Percentiles rank a stretch among this genome's conserved stretches.
These are phyloP conservation scores for Diaporthe eres DNA, from an alignment of 2,329 filamentous ascomycete species.

Conservation along the genomic window DNA sequence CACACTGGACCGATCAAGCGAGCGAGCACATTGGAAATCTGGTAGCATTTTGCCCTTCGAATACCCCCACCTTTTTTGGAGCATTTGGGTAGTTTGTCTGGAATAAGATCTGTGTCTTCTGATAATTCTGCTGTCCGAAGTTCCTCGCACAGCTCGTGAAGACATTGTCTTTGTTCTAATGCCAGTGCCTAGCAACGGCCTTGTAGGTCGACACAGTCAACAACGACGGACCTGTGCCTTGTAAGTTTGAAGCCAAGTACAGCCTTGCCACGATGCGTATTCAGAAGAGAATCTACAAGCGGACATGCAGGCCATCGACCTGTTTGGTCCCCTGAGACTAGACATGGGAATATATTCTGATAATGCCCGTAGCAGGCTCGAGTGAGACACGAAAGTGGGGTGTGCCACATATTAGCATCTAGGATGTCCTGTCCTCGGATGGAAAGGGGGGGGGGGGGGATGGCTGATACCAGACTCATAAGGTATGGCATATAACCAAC, in stretches of 20 bases:
- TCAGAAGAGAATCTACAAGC: neutral
- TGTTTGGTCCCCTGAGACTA: neutral
- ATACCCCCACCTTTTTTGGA: conserved; percentile 27
- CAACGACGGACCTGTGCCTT: neutral
- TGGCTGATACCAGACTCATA: too few species aligned
- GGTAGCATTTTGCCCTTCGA: conserved; percentile 29
- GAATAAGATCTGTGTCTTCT: neutral
- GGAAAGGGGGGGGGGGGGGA: too few species aligned
- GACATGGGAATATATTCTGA: neutral
- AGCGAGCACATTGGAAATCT: conserved; percentile 8
- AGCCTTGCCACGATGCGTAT: neutral
- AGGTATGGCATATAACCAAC: neutral
- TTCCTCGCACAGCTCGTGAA: neutral
- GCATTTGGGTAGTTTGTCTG: conserved; percentile 19
- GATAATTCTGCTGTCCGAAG: neutral
- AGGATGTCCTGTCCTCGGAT: neutral
- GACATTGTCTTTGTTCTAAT: neutral
- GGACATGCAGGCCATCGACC: neutral
- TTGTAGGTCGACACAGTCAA: neutral
- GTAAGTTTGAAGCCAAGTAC: neutral
- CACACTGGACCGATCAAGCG: conserved; percentile 1
- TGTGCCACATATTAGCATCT: neutral
- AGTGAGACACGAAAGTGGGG: neutral
- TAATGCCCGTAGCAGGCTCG: neutral
- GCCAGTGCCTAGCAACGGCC: neutral